phyloP scores from a whole-genome alignment of 2,329 filamentous ascomycete species.

The Cytospora mali region DNA sequence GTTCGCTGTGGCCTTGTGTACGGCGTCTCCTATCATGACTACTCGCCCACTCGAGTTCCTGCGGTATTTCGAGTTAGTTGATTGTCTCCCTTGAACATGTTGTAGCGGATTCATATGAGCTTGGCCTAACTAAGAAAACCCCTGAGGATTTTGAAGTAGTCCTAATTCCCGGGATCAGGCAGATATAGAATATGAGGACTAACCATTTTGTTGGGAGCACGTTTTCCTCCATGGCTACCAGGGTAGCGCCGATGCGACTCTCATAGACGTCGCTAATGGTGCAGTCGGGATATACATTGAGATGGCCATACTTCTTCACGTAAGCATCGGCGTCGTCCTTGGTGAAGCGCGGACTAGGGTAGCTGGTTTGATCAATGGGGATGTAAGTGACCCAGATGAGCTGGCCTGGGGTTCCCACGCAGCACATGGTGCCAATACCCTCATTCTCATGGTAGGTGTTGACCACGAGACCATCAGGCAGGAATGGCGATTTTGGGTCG shows the following conservation, averaged over 20 bases:
- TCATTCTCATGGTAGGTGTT: conserved; percentile 10
- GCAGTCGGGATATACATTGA: not conserved
- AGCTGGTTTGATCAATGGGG: not conserved
- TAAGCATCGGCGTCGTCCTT: not conserved
- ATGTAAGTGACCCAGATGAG: conserved; percentile 3
- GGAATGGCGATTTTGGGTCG: not conserved
- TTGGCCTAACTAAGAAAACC: no score
- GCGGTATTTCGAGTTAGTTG: not conserved
- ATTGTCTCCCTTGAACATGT: not conserved
- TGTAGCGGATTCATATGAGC: no score
- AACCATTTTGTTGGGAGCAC: conserved; percentile 28
- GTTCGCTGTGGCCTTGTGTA: conserved; percentile 29
- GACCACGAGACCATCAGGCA: not conserved
- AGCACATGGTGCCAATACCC: not conserved
- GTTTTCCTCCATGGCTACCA: conserved; percentile 31
- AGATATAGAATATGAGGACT: not conserved
- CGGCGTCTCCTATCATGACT: conserved; percentile 19
- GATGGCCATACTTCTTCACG: conserved; percentile 1
- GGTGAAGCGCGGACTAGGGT: conserved; percentile 2
- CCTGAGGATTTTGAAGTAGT: no score
- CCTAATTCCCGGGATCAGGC: no score
- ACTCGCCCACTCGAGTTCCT: conserved; percentile 24
- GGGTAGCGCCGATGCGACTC: not conserved
- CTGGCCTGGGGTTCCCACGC: not conserved
- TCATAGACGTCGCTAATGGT: conserved; percentile 1